A percentile compares a stretch with the other conserved stretches of the same genome.
phyloP scores from a whole-genome alignment of 139 green algal genomes.

The Ulvella scutata region DNA sequence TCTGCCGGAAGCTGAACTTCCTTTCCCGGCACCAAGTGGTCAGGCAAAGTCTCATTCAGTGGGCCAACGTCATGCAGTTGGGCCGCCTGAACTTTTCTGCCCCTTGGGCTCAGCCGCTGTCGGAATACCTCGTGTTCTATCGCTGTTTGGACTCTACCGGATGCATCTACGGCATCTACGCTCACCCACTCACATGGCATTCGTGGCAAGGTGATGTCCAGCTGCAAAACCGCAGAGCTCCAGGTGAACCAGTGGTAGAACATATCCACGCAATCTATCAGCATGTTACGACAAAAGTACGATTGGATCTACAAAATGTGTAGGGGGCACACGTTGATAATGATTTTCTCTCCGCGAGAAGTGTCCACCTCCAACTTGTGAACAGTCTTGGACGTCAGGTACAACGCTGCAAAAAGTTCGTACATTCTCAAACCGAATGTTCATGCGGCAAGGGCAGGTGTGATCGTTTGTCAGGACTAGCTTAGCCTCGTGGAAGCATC shows the following conservation, averaged over 20 bases:
- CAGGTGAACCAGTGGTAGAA: neutral
- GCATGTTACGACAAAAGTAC: neutral
- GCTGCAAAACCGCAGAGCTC: constrained; percentile 22
- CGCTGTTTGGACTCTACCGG: constrained; percentile 83
- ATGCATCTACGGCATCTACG: constrained; percentile 94
- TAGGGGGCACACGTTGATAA: constrained; percentile 59
- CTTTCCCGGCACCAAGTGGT: neutral
- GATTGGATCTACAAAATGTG: too few species aligned
- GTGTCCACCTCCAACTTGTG: constrained; percentile 83
- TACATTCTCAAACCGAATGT: too few species aligned
- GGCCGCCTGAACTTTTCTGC: constrained; percentile 34
- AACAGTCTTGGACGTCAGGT: constrained; percentile 35
- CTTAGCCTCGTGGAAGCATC: too few species aligned
- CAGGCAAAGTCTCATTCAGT: neutral
- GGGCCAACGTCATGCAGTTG: constrained; percentile 45
- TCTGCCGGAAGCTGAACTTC: neutral
- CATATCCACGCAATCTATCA: neutral
- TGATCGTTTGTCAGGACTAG: too few species aligned
- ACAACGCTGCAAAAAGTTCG: constrained; percentile 52
- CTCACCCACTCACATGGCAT: constrained; percentile 82
- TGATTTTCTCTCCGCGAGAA: constrained; percentile 63
- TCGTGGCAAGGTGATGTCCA: constrained; percentile 80
- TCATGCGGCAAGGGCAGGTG: too few species aligned
- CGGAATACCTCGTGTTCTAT: constrained; percentile 78
- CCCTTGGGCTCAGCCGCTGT: constrained; percentile 36